Percentiles rank a stretch among this genome's conserved stretches.
phyloP scores from a whole-genome alignment of 139 green algal species.

The Eudorina sp. region DNA sequence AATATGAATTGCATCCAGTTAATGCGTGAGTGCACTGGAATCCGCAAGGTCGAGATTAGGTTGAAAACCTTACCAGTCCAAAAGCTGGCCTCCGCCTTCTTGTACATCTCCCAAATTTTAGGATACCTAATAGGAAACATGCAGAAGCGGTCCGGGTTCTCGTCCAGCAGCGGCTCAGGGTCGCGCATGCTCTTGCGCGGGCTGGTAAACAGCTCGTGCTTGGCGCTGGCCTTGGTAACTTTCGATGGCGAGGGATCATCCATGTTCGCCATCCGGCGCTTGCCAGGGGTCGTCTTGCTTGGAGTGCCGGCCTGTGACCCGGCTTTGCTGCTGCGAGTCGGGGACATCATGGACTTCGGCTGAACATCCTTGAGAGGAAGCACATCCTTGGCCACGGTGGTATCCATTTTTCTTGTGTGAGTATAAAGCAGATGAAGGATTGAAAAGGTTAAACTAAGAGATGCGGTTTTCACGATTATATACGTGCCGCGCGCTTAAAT shows the following conservation, averaged over 20 bases:
- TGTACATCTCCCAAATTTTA: conserved; percentile 96
- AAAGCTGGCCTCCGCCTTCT: conserved; percentile 96
- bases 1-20: background rate
- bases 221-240: background rate
- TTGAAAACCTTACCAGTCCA: conserved; percentile 81
- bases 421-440: background rate
- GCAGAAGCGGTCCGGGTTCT: conserved; percentile 94
- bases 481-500: background rate
- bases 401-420: conserved; percentile 3
- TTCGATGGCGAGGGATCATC: conserved; percentile 21
- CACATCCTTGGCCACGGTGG: background rate
- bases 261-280: background rate
- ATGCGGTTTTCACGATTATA: background rate
- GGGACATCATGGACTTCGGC: conserved; percentile 5
- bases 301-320: conserved; percentile 1
- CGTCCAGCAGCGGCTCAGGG: conserved; percentile 84
- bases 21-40: no score
- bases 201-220: conserved; percentile 35
- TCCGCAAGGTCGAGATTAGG: no score
- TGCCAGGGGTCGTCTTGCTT: conserved; percentile 9
- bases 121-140: conserved; percentile 93
- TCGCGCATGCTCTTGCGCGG: conserved; percentile 13
- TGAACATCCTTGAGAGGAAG: conserved; percentile 13
- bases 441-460: no score
- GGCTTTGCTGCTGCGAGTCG: background rate